These are phyloP conservation scores for Talaromyces wortmannii DNA, from an alignment of 495 filamentous ascomycete species.

Conservation along the genomic window DNA sequence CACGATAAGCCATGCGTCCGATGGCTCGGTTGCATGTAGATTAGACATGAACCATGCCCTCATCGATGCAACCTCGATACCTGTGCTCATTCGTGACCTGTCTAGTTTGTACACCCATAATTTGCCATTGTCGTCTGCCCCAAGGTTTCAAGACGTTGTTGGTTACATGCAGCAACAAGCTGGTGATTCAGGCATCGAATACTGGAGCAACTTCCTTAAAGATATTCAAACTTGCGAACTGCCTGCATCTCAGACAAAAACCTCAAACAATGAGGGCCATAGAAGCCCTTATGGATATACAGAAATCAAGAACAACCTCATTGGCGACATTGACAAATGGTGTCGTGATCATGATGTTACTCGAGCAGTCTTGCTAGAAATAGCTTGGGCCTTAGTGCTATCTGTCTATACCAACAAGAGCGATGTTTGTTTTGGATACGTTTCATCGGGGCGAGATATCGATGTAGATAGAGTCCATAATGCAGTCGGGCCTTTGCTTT, in stretches of 20 bases:
- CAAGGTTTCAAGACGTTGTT: not conserved
- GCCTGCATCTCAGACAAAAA: too few relatives aligned
- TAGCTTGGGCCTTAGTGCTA: constrained; percentile 30
- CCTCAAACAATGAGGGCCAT: too few relatives aligned
- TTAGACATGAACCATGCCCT: constrained; percentile 40
- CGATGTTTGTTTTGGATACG: constrained; percentile 28
- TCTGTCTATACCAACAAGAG: constrained; percentile 22
- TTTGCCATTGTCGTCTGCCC: too few relatives aligned
- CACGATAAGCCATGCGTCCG: constrained; percentile 18
- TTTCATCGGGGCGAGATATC: constrained; percentile 19
- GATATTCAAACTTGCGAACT: too few relatives aligned
- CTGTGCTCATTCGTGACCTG: constrained; percentile 20
- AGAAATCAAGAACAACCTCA: not conserved
- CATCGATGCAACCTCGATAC: constrained; percentile 22
- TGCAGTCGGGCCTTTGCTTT: not conserved
- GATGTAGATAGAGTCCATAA: constrained; percentile 3
- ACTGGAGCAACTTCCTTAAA: too few relatives aligned
- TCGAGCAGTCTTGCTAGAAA: constrained; percentile 15
- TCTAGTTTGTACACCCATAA: not conserved
- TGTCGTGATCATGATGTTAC: constrained; percentile 7
- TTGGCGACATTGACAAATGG: constrained; percentile 4
- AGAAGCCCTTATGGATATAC: not conserved
- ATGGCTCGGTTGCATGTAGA: constrained; percentile 22
- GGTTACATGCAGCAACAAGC: too few relatives aligned
- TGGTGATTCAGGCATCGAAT: too few relatives aligned